These are phyloP conservation scores for Hibiscus syriacus DNA, from an alignment of 345 rosid genomes.

Conservation along the genomic window DNA sequence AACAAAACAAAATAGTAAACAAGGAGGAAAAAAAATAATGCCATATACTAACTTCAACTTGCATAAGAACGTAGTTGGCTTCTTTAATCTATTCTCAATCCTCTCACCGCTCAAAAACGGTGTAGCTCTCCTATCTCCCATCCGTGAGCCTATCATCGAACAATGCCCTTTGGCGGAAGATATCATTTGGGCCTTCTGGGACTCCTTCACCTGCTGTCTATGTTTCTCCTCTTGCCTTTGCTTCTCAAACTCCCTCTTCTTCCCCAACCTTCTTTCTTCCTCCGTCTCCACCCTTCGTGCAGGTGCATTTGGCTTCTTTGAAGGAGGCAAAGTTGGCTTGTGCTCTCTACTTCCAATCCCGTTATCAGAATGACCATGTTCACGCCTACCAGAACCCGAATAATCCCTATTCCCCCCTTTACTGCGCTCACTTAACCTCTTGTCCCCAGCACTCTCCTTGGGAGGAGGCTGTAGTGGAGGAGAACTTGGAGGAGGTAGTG, in stretches of 20 bases:
- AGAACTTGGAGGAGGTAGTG: conserved; percentile 85
- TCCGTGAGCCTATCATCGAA: conserved; percentile 59
- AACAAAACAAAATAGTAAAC: not conserved
- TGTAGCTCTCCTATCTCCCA: conserved; percentile 73
- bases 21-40: not conserved
- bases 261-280: too few species aligned
- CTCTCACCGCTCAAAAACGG: conserved; percentile 69
- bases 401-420: conserved; percentile 26
- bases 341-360: conserved; percentile 35
- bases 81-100: conserved; percentile 86
- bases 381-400: conserved; percentile 33
- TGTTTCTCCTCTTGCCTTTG: too few species aligned
- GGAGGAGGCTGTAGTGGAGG: conserved; percentile 81
- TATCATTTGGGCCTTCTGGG: conserved; percentile 48
- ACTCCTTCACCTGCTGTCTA: conserved; percentile 55
- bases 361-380: conserved; percentile 33
- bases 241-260: too few species aligned
- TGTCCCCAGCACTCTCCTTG: conserved; percentile 31
- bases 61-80: conserved; percentile 91
- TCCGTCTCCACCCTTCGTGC: conserved; percentile 68
- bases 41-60: conserved; percentile 78
- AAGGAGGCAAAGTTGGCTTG: conserved; percentile 32
- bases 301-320: conserved; percentile 40
- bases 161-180: conserved; percentile 65
- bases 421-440: conserved; percentile 31